phyloP scores from a whole-genome alignment of 805 yeast genomes.

The Millerago galiae region DNA sequence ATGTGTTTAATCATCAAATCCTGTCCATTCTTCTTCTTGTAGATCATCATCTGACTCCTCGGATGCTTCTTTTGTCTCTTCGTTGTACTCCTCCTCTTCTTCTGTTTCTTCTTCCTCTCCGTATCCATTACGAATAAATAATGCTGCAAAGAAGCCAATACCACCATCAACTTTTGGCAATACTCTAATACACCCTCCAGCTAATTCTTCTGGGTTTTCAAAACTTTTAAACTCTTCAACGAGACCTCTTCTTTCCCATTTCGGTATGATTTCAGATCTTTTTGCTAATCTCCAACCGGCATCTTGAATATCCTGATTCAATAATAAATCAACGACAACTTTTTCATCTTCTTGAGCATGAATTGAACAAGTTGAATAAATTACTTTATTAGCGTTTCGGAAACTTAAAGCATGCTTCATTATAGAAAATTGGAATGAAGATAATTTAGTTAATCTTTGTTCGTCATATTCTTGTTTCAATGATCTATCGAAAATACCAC shows the following conservation, averaged over 20 bases:
- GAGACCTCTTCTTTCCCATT: conserved; percentile 84
- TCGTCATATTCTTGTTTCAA: conserved; percentile 37
- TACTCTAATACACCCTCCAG: conserved; percentile 84
- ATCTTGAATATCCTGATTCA: conserved; percentile 54
- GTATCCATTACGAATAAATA: conserved; percentile 51
- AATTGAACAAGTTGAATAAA: conserved; percentile 92
- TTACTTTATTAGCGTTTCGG: conserved; percentile 70
- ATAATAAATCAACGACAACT: conserved; percentile 74
- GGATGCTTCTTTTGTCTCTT: background rate
- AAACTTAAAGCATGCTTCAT: conserved; percentile 83
- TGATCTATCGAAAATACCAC: conserved; percentile 83
- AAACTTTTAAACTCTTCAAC: conserved; percentile 55
- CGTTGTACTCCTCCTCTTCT: background rate
- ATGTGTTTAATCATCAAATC: conserved; percentile 22
- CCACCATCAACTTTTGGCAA: conserved; percentile 91
- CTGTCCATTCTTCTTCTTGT: conserved; percentile 28
- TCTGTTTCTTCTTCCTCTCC: background rate
- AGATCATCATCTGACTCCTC: conserved; percentile 1
- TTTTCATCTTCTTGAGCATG: conserved; percentile 92
- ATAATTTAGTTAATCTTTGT: conserved; percentile 62
- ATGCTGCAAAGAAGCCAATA: conserved; percentile 97
- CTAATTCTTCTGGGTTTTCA: conserved; percentile 45
- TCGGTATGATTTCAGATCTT: conserved; percentile 58
- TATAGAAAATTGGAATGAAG: conserved; percentile 83
- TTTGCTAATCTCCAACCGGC: conserved; percentile 73